A percentile compares a stretch with the other conserved stretches of the same genome.
These are phyloP conservation scores for Corchorus olitorius DNA, from an alignment of 345 rosid genomes.

Conservation along the genomic window DNA sequence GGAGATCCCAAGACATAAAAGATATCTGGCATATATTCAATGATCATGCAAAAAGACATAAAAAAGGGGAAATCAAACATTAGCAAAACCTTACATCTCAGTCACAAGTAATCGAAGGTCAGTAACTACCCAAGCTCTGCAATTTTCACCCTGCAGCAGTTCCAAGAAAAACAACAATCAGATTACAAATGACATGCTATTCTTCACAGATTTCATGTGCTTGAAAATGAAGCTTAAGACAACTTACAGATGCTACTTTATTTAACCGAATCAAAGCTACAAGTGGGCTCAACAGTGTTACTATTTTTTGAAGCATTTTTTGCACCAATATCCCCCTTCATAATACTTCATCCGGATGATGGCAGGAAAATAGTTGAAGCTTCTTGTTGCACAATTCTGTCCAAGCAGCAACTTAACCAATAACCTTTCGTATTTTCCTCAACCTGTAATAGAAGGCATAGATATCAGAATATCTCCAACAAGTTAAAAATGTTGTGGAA, in stretches of 20 bases:
- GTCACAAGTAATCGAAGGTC: background rate
- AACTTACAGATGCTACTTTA: background rate
- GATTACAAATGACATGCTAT: background rate
- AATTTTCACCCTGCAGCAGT: background rate
- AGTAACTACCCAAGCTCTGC: background rate
- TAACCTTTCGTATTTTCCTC: background rate
- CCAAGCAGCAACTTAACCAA: background rate
- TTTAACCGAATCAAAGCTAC: background rate
- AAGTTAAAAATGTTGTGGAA: conserved; percentile 2
- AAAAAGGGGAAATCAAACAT: background rate
- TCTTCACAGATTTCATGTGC: background rate
- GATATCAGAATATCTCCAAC: conserved; percentile 6
- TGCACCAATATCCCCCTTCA: background rate
- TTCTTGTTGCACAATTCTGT: conserved; percentile 1
- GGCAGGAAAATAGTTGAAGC: background rate
- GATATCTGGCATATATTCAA: background rate
- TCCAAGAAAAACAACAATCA: background rate
- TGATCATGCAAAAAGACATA: background rate
- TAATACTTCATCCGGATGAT: background rate
- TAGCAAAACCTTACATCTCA: background rate
- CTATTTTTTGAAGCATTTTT: background rate
- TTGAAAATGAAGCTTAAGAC: background rate
- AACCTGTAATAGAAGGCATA: conserved; percentile 8
- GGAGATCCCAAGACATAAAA: background rate
- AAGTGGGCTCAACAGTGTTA: background rate